Conservation (phyloP, 2,329 filamentous ascomycete species). For the Samsoniella hepiali region DNA sequence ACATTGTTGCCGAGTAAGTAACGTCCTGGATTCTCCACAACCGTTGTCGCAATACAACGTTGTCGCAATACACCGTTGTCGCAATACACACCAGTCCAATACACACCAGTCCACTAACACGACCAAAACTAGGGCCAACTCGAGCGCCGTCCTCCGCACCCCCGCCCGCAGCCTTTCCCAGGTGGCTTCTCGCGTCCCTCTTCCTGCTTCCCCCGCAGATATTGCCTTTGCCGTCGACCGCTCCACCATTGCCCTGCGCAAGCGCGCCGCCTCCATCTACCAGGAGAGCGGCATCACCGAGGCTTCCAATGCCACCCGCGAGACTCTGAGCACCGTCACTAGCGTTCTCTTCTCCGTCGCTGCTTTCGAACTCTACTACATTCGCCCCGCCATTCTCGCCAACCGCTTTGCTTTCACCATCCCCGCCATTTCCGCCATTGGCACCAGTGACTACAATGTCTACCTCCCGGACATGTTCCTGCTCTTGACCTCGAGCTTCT, state of each 20-base stretch:
- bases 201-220: conserved; percentile 76
- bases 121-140: conserved; percentile 27
- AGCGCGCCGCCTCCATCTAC: conserved; percentile 62
- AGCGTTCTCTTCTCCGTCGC: conserved; percentile 68
- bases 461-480: conserved; percentile 77
- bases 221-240: conserved; percentile 75
- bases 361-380: conserved; percentile 64
- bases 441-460: conserved; percentile 58
- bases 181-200: conserved; percentile 58
- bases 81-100: not conserved
- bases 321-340: conserved; percentile 67
- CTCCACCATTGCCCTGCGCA: conserved; percentile 62
- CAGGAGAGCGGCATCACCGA: conserved; percentile 65
- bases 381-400: conserved; percentile 69
- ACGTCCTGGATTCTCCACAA: not conserved
- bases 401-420: conserved; percentile 71
- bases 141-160: conserved; percentile 47
- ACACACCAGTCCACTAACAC: not conserved
- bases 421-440: conserved; percentile 56
- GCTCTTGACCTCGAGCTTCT: conserved; percentile 74
- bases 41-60: not conserved
- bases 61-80: not conserved
- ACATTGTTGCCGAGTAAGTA: conserved; percentile 46
- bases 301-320: conserved; percentile 62
- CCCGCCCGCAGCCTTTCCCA: conserved; percentile 52